Percentiles rank a stretch among this genome's conserved stretches.
These are phyloP conservation scores for Eimeria maxima DNA, from an alignment of 169 alveolate species.

Conservation along the genomic window DNA sequence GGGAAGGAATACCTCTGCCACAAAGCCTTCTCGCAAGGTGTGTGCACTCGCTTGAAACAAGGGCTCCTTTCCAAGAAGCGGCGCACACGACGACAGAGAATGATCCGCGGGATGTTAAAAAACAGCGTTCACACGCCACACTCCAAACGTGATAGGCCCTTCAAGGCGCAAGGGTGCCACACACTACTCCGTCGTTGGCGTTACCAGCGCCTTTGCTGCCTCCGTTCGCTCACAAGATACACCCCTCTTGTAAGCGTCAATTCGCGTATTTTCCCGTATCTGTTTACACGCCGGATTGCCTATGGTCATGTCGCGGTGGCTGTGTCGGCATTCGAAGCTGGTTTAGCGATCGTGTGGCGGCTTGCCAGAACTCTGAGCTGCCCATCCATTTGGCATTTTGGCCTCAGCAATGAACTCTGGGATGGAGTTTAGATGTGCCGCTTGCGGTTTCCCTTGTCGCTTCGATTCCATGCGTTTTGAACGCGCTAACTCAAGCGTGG, in stretches of 20 bases:
- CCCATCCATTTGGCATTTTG: conserved; percentile 55
- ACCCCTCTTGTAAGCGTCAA: not conserved
- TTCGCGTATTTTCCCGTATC: not conserved
- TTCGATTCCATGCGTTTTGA: conserved; percentile 62
- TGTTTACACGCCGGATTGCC: not conserved
- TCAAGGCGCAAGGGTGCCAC: not conserved
- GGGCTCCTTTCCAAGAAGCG: not conserved
- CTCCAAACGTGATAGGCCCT: not conserved
- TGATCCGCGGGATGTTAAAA: not conserved
- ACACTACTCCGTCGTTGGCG: not conserved
- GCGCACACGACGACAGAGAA: not conserved
- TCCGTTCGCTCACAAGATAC: not conserved
- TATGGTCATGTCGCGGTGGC: not conserved
- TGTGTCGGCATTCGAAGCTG: not conserved
- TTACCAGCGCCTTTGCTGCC: not conserved
- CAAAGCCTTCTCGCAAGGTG: not conserved
- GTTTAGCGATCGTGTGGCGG: not conserved
- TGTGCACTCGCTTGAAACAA: not conserved
- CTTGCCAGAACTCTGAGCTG: conserved; percentile 18
- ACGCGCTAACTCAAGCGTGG: conserved; percentile 56
- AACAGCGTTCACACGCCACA: not conserved
- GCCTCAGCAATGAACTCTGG: conserved; percentile 76
- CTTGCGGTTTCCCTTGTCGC: conserved; percentile 22
- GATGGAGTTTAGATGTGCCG: conserved; percentile 16
- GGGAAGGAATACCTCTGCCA: not conserved